Evolutionary conservation across 1,139 yeast genomes (phyloP).

Genomic region (Kurtzmaniella quercitrusa): DNA sequence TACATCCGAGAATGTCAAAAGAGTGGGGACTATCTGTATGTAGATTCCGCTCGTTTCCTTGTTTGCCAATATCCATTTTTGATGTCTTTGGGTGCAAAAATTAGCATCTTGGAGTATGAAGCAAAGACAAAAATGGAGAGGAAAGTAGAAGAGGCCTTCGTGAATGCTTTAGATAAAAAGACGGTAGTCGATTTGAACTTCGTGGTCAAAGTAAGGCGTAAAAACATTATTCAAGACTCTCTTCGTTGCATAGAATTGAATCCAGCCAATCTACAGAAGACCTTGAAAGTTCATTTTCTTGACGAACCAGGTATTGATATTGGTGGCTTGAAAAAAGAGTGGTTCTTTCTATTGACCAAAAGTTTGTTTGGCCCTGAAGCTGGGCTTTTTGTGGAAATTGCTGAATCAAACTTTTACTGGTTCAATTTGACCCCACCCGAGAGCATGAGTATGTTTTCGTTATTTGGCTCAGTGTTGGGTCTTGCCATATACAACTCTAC

Average conservation of each 20-base stretch:
- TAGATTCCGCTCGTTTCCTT: slow-evolving; percentile 31
- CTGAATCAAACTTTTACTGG: slow-evolving; percentile 75
- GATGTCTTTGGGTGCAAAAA: slow-evolving; percentile 77
- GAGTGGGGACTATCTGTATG: background rate
- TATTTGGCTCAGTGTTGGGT: slow-evolving; percentile 83
- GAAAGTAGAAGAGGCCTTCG: slow-evolving; percentile 86
- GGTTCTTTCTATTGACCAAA: slow-evolving; percentile 75
- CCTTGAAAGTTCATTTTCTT: slow-evolving; percentile 70
- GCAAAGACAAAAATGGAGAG: slow-evolving; percentile 80
- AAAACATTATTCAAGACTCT: slow-evolving; percentile 69
- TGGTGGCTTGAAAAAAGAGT: slow-evolving; percentile 89
- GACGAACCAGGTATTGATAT: slow-evolving; percentile 93
- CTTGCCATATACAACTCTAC: slow-evolving; percentile 89
- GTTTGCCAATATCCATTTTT: slow-evolving; percentile 85
- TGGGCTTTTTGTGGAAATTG: slow-evolving; percentile 59
- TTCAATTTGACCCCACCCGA: slow-evolving; percentile 51
- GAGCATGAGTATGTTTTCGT: slow-evolving; percentile 54
- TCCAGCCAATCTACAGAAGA: slow-evolving; percentile 64
- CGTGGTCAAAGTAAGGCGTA: slow-evolving; percentile 63
- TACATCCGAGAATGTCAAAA: slow-evolving; percentile 40
- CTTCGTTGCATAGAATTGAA: slow-evolving; percentile 57
- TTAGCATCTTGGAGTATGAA: slow-evolving; percentile 75
- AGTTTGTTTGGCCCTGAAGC: slow-evolving; percentile 64
- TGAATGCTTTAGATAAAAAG: slow-evolving; percentile 63
- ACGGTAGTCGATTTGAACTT: slow-evolving; percentile 64